Base-by-base conservation (phyloP, 257 asterid genomes). In the Solanum appendiculatum region DNA sequence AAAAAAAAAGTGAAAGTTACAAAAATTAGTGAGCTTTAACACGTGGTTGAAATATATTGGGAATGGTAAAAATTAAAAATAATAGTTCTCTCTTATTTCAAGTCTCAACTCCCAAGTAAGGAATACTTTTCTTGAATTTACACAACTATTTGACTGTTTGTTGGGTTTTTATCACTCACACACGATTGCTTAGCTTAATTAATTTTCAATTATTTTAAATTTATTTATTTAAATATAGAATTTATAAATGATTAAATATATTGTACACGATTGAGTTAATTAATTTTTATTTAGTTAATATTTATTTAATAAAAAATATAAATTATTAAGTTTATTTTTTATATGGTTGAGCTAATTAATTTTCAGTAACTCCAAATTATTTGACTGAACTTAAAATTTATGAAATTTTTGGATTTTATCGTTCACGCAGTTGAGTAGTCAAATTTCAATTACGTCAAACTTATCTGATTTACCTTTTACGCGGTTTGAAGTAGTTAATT, bases 121-220 rank as follows among this genome's bases (percentile, higher is more conserved):
- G 93, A 94, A 92, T 91, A 91, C 89, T 92, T 94, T 88, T 92
- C 91, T 92, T 88, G 96, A 91, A 15, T 89, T 87, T 90, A 83
- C 88, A 85, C 87, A 46, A 5, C 54, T 85, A 82, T 92, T 92
- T 92, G 93, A 92, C 94, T 56, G 87, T 89, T 86, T 83, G 91
- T 88, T 92, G 88, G 90, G 7, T 18, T 29, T 29, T 44, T 63
- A 10, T n/a, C 5, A 16, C 29, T 21, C 29, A 36, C n/a, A 72
- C n/a, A 16, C 81, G 4, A 34, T 70, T 70, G 27, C 12, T 54
- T 54, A 27, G 27, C 8, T 20, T 33, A 39, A 29, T 64, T 64
- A 25, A 31, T 63, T 25, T 64, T 12, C 31, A 25, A 3, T 60
- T 21, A 21, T 23, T 58, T 25, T 9, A 12, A 60, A 23, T n/a